Evolutionary conservation across 192 early-diverging fungal genomes (phyloP).

Genomic region (Coemansia aciculifera): DNA sequence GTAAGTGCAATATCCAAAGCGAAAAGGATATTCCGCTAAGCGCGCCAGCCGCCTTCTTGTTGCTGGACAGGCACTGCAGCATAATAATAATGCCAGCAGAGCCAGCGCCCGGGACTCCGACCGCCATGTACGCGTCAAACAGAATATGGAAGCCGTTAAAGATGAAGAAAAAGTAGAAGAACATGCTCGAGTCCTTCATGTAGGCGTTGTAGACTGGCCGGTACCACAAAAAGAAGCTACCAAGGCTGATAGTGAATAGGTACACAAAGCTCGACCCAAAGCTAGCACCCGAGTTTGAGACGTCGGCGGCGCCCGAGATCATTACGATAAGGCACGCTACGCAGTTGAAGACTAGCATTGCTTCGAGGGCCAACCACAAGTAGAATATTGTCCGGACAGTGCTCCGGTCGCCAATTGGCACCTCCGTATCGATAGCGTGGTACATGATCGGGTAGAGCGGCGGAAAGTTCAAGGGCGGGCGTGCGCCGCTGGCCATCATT

Average conservation of each 20-base stretch:
- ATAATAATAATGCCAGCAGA: slow-evolving; percentile 80
- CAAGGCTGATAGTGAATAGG: slow-evolving; percentile 72
- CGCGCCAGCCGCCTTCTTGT: slow-evolving; percentile 68
- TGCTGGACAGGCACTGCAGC: slow-evolving; percentile 67
- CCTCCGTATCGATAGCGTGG: slow-evolving; percentile 73
- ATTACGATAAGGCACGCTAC: slow-evolving; percentile 75
- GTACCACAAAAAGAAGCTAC: slow-evolving; percentile 86
- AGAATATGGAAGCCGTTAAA: slow-evolving; percentile 84
- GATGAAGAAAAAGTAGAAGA: slow-evolving; percentile 82
- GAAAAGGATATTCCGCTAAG: slow-evolving; percentile 64
- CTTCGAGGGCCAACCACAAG: slow-evolving; percentile 73
- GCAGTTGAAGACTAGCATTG: slow-evolving; percentile 74
- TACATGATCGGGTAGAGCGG: slow-evolving; percentile 83
- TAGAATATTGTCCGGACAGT: slow-evolving; percentile 70
- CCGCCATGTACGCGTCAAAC: slow-evolving; percentile 80
- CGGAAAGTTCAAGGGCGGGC: slow-evolving; percentile 80
- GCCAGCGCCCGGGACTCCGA: slow-evolving; percentile 82
- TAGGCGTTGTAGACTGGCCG: slow-evolving; percentile 86
- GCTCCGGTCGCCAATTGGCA: slow-evolving; percentile 64
- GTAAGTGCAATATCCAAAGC: slow-evolving; percentile 65
- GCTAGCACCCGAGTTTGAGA: slow-evolving; percentile 71
- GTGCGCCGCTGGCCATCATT: slow-evolving; percentile 53
- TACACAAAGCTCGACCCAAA: slow-evolving; percentile 76
- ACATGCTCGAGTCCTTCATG: slow-evolving; percentile 82
- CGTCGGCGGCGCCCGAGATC: slow-evolving; percentile 60